Evolutionary conservation across 2,329 filamentous ascomycete genomes (phyloP), one percentile per base, ranked within the genome.

Genomic region (Xylaria sp.): DNA sequence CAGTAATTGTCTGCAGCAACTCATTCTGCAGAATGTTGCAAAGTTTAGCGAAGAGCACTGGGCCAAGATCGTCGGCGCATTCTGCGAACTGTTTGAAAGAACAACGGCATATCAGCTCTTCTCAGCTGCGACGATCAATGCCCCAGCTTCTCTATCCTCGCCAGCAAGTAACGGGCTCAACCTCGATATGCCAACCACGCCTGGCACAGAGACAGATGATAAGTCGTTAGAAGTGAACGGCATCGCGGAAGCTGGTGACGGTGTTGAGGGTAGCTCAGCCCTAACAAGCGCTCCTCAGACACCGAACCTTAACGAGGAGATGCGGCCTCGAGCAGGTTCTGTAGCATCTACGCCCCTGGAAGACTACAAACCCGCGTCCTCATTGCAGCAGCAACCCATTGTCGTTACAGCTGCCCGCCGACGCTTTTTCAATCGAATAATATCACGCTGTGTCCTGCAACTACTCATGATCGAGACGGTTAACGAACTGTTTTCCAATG

Each of bases 381-480:
- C 85, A 57, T 82, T 93, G 14, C 93, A 96, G 75, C 92, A 95
- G 76, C 92, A 96, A 63, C 92, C 94, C 0, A 86, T 97, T 5
- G 91, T 96, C 0, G 94, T 99, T 4, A 98, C 95, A 1, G 92
- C 93, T 2, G 93, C 95, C 0, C 91, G 95, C 25, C 88, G 95
- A 37, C 90, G 94, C 55, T 97, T 97, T 82, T 99, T 99, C 84
- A 99, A 99, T 79, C 92, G 94, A 70, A 99, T 99, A 77, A 99
- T 99, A 77, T 97, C 94, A 14, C 94, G 96, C 69, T 99, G 95
- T 75, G 96, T 99, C 3, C 83, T 99, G 8, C 96, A 99, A 77
- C 86, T 99, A 2, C 87, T 99, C 67, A 99, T 99, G 93, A 99
- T 99, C 71, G 96, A 99, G 77, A 99, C 96, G 0, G 96, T 99